Evolutionary conservation across 83 land plant species (phyloP).

Genomic region (Picea engelmannii): DNA sequence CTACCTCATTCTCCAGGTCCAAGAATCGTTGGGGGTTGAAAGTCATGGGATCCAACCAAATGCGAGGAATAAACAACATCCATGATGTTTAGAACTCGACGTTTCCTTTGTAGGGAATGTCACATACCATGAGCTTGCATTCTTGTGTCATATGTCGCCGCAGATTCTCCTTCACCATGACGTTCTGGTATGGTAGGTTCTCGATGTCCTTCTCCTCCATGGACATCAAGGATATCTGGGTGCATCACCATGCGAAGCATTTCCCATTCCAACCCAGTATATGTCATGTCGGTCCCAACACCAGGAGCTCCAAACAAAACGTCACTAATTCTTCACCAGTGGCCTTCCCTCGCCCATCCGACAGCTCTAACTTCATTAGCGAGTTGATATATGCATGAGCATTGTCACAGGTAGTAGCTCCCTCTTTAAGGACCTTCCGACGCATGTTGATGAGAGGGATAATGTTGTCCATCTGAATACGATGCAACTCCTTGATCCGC

Average conservation of each 20-base stretch:
- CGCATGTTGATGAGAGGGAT: constrained; percentile 45
- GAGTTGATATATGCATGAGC: constrained; percentile 61
- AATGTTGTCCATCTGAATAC: constrained; percentile 42
- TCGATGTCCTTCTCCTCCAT: constrained; percentile 67
- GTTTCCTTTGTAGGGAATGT: constrained; percentile 50
- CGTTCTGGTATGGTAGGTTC: constrained; percentile 63
- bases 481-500: constrained; percentile 35
- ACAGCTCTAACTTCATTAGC: constrained; percentile 46
- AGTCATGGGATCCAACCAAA: constrained; percentile 54
- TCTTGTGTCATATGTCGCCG: constrained; percentile 62
- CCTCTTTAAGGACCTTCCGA: constrained; percentile 34
- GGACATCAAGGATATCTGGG: constrained; percentile 2
- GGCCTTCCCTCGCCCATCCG: constrained; percentile 30
- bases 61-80: constrained; percentile 53
- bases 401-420: constrained; percentile 21
- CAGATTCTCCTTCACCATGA: constrained; percentile 71
- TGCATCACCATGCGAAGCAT: constrained; percentile 12
- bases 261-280: constrained; percentile 18
- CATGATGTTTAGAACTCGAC: constrained; percentile 65
- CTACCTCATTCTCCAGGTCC: constrained; percentile 60
- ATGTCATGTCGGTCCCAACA: constrained; percentile 14
- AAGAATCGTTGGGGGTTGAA: constrained; percentile 75
- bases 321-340: constrained; percentile 59
- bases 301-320: constrained; percentile 14
- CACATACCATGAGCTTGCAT: constrained; percentile 45